These are phyloP conservation scores for Ajuga reptans DNA, from an alignment of 305 asterid species.

Conservation along the genomic window DNA sequence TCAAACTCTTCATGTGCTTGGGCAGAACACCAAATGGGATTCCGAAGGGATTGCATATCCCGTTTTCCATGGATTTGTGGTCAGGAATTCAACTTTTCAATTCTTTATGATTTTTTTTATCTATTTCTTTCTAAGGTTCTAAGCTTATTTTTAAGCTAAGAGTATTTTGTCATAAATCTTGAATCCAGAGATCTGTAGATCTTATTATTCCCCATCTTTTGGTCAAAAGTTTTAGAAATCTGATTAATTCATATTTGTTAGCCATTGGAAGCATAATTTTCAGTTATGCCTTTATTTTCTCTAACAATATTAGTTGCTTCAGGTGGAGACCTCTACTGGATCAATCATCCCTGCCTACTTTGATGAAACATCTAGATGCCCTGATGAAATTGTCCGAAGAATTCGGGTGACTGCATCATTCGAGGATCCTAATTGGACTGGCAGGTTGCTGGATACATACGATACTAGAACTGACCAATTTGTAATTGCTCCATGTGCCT, in stretches of 20 bases:
- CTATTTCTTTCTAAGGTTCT: background rate
- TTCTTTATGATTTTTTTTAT: background rate
- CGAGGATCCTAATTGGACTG: slow-evolving; percentile 58
- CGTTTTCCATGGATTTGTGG: slow-evolving; percentile 83
- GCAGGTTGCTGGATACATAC: slow-evolving; percentile 70
- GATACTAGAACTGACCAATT: slow-evolving; percentile 54
- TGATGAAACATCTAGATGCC: slow-evolving; percentile 66
- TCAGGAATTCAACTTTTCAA: slow-evolving; percentile 29
- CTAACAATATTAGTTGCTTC: slow-evolving; percentile 1
- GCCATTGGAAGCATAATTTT: background rate
- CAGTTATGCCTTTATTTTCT: background rate
- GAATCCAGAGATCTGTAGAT: background rate
- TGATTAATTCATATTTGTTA: background rate
- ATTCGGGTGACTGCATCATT: slow-evolving; percentile 58
- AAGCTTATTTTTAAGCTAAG: background rate
- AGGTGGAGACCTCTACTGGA: slow-evolving; percentile 72
- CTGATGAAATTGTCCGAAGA: slow-evolving; percentile 85
- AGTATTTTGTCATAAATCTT: background rate
- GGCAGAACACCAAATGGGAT: slow-evolving; percentile 65
- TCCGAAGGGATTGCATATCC: slow-evolving; percentile 64
- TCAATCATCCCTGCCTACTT: slow-evolving; percentile 64
- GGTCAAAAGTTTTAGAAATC: background rate
- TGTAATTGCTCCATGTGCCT: slow-evolving; percentile 66
- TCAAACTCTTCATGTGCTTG: slow-evolving; percentile 72
- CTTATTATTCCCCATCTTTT: background rate